phyloP scores from a whole-genome alignment of 2,329 filamentous ascomycete species.

The Clonostachys byssicola region DNA sequence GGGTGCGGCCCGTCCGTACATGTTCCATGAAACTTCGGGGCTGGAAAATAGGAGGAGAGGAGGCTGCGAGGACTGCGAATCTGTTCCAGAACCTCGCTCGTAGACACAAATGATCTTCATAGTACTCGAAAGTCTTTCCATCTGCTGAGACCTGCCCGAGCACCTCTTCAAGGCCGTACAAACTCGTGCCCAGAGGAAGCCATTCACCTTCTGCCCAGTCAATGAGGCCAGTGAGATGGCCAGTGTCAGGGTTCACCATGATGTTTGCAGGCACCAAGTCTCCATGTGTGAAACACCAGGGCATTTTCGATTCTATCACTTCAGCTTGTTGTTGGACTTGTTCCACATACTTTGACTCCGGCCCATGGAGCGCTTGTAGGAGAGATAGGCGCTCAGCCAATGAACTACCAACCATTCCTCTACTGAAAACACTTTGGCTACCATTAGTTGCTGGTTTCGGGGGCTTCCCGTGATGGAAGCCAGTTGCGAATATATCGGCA shows the following conservation, averaged over 20 bases:
- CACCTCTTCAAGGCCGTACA: conserved; percentile 59
- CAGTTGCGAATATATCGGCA: conserved; percentile 29
- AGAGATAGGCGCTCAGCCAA: conserved; percentile 34
- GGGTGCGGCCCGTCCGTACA: conserved; percentile 34
- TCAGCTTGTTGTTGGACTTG: conserved; percentile 18
- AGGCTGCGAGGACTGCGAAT: conserved; percentile 8
- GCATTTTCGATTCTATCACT: conserved; percentile 32
- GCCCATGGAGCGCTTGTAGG: conserved; percentile 22
- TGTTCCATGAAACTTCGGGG: conserved; percentile 10
- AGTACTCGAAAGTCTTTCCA: conserved; percentile 34
- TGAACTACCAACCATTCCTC: conserved; percentile 32
- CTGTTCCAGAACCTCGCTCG: conserved; percentile 45
- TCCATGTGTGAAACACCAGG: conserved; percentile 56
- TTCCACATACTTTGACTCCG: conserved; percentile 16
- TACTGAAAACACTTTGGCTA: neutral
- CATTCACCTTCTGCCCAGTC: conserved; percentile 64
- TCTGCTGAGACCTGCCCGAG: conserved; percentile 35
- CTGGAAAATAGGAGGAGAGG: neutral
- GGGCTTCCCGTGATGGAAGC: conserved; percentile 20
- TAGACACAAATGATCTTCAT: conserved; percentile 32
- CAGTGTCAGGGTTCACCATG: conserved; percentile 38
- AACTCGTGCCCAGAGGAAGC: conserved; percentile 53
- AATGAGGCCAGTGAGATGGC: conserved; percentile 46
- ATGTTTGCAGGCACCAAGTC: conserved; percentile 57
- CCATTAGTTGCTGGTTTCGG: neutral